Base-by-base conservation (phyloP, 495 filamentous ascomycete species). In the Xylaria scruposa region DNA sequence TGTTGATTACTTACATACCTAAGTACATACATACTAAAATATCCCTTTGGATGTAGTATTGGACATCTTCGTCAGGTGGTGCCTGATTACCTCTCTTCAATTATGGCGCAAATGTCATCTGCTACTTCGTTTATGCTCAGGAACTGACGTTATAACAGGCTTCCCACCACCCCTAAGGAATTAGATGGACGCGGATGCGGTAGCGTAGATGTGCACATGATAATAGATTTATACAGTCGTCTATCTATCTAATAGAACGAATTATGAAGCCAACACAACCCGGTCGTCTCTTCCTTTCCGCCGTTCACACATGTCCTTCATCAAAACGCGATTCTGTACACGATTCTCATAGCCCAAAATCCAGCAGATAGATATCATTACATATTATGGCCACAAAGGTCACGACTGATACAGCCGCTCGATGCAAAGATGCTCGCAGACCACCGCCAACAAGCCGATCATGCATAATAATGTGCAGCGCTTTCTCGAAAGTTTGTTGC, bases 321-420 rank as follows among this genome's bases (percentile, higher is more conserved):
- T 56, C 29, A 44, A 31, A 56, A 54, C n/a, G 56, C 49, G 24
- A 36, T 54, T 24, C 29, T n/a, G 63, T 31, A 67, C 19, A 29
- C 46, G 42, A 60, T 42, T 46, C 59, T 47, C 47, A 60, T 68
- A 68, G 38, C 47, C 65, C 31, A 38, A 31, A 33, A 60, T 60
- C 36, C 26, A 68, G 53, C 31, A 42, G 49, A 29, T 63, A 63
- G 40, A 29, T 70, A 70, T 53, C 58, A 60, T 61, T 70, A 70
- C 68, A 63, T 15, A 70, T 70, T 70, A 70, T 38, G 21, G 46
- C 26, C 44, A 15, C 51, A 26, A 17, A 70, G 29, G 47, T 60
- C 67, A 38, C 26, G 67, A 38, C 65, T 10, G 49, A 44, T 64
- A 56, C 17, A 10, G 31, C 69, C 24, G 51, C 44, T 29, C 51